A percentile compares a stretch with the other conserved stretches of the same genome.
These are phyloP conservation scores for Krasilnikovozyma curviuscula DNA, from an alignment of 768 basidiomycete genomes.

Conservation along the genomic window DNA sequence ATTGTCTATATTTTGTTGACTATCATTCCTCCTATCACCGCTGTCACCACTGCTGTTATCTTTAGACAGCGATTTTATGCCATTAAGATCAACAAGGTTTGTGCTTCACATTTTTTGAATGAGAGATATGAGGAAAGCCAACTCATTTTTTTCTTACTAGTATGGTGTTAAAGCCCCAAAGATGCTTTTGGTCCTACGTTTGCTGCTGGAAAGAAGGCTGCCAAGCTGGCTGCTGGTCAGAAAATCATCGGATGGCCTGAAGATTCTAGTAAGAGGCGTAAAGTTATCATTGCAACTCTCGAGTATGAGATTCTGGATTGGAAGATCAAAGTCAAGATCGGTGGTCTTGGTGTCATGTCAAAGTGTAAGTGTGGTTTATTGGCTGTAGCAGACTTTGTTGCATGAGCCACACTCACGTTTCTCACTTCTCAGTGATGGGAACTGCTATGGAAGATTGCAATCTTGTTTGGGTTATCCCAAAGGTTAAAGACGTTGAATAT, in stretches of 20 bases:
- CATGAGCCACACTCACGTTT: neutral
- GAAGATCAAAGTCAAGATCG: slow-evolving; percentile 69
- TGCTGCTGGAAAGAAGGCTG: slow-evolving; percentile 7
- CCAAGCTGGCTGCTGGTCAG: slow-evolving; percentile 7
- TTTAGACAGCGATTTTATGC: slow-evolving; percentile 96
- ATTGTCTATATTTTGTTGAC: slow-evolving; percentile 71
- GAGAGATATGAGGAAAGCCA: too few relatives aligned
- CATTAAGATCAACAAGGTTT: slow-evolving; percentile 80
- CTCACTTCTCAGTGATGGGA: neutral
- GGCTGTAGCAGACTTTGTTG: neutral
- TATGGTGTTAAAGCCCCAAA: slow-evolving; percentile 11
- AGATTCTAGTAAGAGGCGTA: slow-evolving; percentile 71
- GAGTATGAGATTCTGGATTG: slow-evolving; percentile 93
- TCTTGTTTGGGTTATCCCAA: slow-evolving; percentile 82
- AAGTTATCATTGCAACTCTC: slow-evolving; percentile 74
- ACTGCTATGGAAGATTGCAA: slow-evolving; percentile 9
- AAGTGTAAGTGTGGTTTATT: slow-evolving; percentile 64
- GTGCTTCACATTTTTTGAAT: too few relatives aligned
- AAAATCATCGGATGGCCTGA: slow-evolving; percentile 91
- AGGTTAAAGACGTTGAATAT: slow-evolving; percentile 86
- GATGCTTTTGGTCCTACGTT: too few relatives aligned
- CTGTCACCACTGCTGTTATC: slow-evolving; percentile 53
- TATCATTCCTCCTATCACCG: slow-evolving; percentile 67
- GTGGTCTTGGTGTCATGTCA: slow-evolving; percentile 94
- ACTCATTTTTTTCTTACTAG: too few relatives aligned